phyloP scores from a whole-genome alignment of 345 rosid genomes.

The Hevea brasiliensis region DNA sequence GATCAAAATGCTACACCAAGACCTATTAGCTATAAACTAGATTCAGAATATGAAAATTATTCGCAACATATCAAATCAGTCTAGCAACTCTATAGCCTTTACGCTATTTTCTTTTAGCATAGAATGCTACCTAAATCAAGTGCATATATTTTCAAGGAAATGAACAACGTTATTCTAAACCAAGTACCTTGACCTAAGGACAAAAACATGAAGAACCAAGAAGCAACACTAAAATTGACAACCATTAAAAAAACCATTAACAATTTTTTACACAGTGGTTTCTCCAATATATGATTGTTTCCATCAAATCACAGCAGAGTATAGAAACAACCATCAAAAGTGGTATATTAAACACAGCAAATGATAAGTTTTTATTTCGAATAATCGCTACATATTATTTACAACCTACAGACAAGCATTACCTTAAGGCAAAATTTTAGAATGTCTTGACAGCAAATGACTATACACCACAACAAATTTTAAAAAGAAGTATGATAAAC shows the following conservation, averaged over 20 bases:
- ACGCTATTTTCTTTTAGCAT: neutral
- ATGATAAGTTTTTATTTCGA: neutral
- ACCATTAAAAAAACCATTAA: neutral
- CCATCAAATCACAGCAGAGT: neutral
- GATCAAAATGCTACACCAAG: neutral
- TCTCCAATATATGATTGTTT: neutral
- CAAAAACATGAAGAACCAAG: neutral
- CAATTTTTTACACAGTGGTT: neutral
- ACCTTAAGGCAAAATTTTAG: neutral
- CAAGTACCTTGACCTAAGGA: neutral
- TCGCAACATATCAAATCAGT: no score
- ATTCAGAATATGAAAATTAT: neutral
- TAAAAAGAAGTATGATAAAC: constrained; percentile 24
- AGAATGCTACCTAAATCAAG: neutral
- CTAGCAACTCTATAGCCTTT: neutral
- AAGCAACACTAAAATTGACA: neutral
- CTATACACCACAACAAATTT: constrained; percentile 6
- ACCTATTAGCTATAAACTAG: neutral
- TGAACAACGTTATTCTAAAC: neutral
- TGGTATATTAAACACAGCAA: neutral
- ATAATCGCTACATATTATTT: neutral
- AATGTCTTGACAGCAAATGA: constrained; percentile 2
- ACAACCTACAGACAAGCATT: neutral
- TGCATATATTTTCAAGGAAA: neutral
- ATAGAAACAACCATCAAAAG: neutral